Base-by-base conservation (phyloP, 78 protist species). In the Cavenderia fasciculata region DNA sequence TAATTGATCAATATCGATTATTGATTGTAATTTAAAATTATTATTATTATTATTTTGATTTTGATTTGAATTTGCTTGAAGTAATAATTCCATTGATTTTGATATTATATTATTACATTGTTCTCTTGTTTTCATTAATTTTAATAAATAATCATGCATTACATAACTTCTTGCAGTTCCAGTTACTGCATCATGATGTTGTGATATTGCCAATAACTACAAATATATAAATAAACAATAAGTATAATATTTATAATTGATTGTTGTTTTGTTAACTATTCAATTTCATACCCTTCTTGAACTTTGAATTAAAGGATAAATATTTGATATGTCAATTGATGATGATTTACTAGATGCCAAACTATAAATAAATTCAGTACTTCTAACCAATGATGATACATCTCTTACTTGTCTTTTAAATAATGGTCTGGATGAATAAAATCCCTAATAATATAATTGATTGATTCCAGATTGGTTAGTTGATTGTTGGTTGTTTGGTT, bases 101-200 rank as follows among this genome's bases (percentile, higher is more conserved):
- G 76, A 68, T 23, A 90, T 1, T 0, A 63, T 41, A n/a, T 90
- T 54, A 61, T 25, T 57, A n/a, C 65, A 44, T 12, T 62, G 12
- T 27, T 49, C n/a, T 44, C 68, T 66, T 38, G 94, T 31, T 27
- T 23, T 23, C 11, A 38, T 77, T 38, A 94, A 19, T 34, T 52
- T 40, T 23, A n/a, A 0, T 19, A 19, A 31, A 29, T 74, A 66
- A 66, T 87, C 92, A 8, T 57, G 23, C 70, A 94, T 75, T 16
- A 94, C 96, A 34, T 27, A 59, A 12, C 44, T 25, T 52, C 85
- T 71, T 34, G 93, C 77, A 5, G 96, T 94, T 16, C 96, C 96
- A 51, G 94, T 94, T 44, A 94, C 65, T 27, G 76, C 72, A 62
- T 94, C 96, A 79, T 94, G 96, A 85, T 94, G 96, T 40, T 59